phyloP scores from a whole-genome alignment of 2,329 filamentous ascomycete genomes.

The Trichoderma citrinoviride region DNA sequence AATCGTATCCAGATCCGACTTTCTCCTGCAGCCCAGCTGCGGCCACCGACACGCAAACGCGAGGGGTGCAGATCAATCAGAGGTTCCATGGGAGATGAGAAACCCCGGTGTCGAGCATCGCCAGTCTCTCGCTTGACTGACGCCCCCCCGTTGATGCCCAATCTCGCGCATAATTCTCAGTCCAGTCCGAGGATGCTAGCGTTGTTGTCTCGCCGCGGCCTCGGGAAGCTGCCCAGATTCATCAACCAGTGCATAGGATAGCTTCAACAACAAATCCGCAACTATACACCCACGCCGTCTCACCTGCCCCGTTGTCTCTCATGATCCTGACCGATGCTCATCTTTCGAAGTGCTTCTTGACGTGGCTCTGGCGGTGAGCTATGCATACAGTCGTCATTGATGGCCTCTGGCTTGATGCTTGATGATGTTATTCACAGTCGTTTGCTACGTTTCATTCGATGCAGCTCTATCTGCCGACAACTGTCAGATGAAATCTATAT shows the following conservation, averaged over 20 bases:
- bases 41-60: not conserved
- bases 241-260: slow-evolving; percentile 1
- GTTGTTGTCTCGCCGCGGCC: not conserved
- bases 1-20: not conserved
- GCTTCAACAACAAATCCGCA: not conserved
- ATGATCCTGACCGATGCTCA: not conserved
- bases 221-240: not conserved
- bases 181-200: slow-evolving; percentile 1
- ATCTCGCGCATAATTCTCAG: not conserved
- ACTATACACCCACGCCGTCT: not conserved
- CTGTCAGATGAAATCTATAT: not conserved
- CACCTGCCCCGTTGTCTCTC: not conserved
- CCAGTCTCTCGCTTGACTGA: not conserved
- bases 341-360: not conserved
- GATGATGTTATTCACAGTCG: not conserved
- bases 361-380: slow-evolving; percentile 1
- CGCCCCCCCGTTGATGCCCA: not conserved
- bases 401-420: not conserved
- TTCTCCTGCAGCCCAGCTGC: not conserved
- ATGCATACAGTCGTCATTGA: not conserved
- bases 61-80: not conserved
- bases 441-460: not conserved
- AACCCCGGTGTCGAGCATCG: not conserved
- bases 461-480: not conserved
- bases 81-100: not conserved